These are phyloP conservation scores for Cymbopogon citratus DNA, from an alignment of 176 grass and related monocot genomes.

Conservation along the genomic window DNA sequence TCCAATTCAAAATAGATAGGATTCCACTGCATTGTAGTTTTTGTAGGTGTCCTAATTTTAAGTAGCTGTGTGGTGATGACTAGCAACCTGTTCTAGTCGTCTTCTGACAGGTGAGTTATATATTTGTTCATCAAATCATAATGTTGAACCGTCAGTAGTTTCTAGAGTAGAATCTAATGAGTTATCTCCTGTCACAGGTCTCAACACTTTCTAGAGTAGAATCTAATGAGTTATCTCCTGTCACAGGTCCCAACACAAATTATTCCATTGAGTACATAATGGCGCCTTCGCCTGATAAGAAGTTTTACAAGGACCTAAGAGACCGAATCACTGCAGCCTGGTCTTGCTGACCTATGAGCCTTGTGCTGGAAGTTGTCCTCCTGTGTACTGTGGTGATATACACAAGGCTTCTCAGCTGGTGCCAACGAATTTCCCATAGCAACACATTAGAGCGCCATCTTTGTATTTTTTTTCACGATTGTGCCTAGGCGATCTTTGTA, in stretches of 20 bases:
- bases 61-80: not conserved
- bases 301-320: not conserved
- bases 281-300: not conserved
- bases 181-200: too few relatives aligned
- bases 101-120: constrained; percentile 11
- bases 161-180: not conserved
- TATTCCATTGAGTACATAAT: not conserved
- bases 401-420: not conserved
- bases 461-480: too few relatives aligned
- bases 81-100: not conserved
- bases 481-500: too few relatives aligned
- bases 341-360: not conserved
- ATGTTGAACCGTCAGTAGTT: not conserved
- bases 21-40: not conserved
- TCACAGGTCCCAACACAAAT: not conserved
- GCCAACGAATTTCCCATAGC: not conserved
- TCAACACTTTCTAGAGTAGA: not conserved
- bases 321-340: not conserved
- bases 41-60: not conserved
- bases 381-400: not conserved
- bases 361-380: not conserved
- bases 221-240: not conserved
- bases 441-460: not conserved
- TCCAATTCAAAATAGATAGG: constrained; percentile 61
- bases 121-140: not conserved